Conservation (phyloP, 2,329 filamentous ascomycete species). For the Trichoderma hamatum region DNA sequence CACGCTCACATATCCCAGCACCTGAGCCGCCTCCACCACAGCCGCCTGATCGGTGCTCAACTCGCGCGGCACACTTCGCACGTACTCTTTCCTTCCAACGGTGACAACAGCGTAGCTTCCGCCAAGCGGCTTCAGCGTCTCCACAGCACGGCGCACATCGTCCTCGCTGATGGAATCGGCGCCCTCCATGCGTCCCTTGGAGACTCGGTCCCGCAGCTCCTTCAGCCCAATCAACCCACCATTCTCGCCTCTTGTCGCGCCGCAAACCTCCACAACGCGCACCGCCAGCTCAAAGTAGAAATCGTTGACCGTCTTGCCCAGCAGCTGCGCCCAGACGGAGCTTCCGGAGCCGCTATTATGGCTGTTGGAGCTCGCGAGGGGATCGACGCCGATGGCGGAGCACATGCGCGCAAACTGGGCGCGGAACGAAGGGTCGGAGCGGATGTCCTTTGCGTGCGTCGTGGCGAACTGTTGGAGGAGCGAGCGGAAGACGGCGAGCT, state of each 20-base stretch:
- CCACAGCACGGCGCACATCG: conserved; percentile 87
- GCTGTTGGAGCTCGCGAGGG: conserved; percentile 63
- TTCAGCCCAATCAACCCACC: conserved; percentile 85
- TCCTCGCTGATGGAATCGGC: conserved; percentile 84
- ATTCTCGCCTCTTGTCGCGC: conserved; percentile 84
- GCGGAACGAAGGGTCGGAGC: conserved; percentile 90
- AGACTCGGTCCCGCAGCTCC: conserved; percentile 78
- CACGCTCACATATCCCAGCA: conserved; percentile 86
- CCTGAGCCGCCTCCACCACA: conserved; percentile 86
- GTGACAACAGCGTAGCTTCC: conserved; percentile 83
- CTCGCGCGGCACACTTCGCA: conserved; percentile 91
- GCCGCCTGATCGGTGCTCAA: conserved; percentile 92
- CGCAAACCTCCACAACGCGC: conserved; percentile 90
- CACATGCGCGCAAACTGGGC: conserved; percentile 99
- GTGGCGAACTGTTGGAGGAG: conserved; percentile 93
- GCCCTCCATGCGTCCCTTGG: conserved; percentile 72
- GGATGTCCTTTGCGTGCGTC: conserved; percentile 94
- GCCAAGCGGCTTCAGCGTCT: conserved; percentile 82
- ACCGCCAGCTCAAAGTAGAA: conserved; percentile 98
- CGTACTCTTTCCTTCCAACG: conserved; percentile 83
- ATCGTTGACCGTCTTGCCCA: conserved; percentile 91
- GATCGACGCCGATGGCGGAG: conserved; percentile 93
- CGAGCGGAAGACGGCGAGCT: conserved; percentile 94
- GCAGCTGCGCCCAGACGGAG: conserved; percentile 89
- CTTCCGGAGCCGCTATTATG: conserved; percentile 39